Evolutionary conservation across 495 filamentous ascomycete genomes (phyloP).

Genomic region (Penicillium turbatum): DNA sequence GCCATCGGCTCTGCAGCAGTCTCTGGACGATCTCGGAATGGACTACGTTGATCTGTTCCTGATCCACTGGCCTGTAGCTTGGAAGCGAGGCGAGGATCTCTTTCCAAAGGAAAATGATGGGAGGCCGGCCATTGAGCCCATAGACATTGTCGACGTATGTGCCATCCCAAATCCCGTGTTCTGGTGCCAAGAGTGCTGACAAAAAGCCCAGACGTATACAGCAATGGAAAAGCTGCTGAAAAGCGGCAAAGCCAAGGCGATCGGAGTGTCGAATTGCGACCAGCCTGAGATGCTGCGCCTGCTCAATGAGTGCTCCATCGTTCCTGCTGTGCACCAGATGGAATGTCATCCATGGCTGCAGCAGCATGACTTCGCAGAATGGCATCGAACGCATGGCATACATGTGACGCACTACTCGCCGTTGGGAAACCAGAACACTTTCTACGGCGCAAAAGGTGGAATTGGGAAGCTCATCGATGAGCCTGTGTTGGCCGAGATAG

Average conservation of each 20-base stretch:
- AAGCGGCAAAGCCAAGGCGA: slow-evolving; percentile 55
- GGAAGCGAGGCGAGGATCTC: slow-evolving; percentile 34
- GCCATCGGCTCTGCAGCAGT: slow-evolving; percentile 52
- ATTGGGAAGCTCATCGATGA: slow-evolving; percentile 58
- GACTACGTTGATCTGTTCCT: slow-evolving; percentile 68
- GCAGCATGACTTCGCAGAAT: slow-evolving; percentile 55
- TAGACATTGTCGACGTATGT: slow-evolving; percentile 49
- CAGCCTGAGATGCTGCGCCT: slow-evolving; percentile 63
- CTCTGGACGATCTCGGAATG: slow-evolving; percentile 55
- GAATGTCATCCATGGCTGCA: slow-evolving; percentile 61
- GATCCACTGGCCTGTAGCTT: slow-evolving; percentile 65
- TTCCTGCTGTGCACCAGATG: slow-evolving; percentile 64
- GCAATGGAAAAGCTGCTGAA: slow-evolving; percentile 60
- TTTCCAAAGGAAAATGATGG: slow-evolving; percentile 50
- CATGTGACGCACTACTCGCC: slow-evolving; percentile 64
- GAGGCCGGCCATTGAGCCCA: slow-evolving; percentile 38
- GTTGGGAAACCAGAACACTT: slow-evolving; percentile 66
- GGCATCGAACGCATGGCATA: slow-evolving; percentile 51
- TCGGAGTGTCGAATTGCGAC: slow-evolving; percentile 77
- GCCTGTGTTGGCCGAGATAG: slow-evolving; percentile 54
- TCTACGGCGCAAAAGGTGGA: slow-evolving; percentile 49
- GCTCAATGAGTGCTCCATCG: slow-evolving; percentile 53
- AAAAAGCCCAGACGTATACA: slow-evolving; percentile 50
- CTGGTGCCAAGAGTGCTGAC: background rate
- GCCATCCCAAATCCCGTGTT: background rate